Percentiles rank a stretch among this genome's conserved stretches.
Evolutionary conservation across 495 filamentous ascomycete species (phyloP).

Genomic region (Polyplosphaeria fusca): DNA sequence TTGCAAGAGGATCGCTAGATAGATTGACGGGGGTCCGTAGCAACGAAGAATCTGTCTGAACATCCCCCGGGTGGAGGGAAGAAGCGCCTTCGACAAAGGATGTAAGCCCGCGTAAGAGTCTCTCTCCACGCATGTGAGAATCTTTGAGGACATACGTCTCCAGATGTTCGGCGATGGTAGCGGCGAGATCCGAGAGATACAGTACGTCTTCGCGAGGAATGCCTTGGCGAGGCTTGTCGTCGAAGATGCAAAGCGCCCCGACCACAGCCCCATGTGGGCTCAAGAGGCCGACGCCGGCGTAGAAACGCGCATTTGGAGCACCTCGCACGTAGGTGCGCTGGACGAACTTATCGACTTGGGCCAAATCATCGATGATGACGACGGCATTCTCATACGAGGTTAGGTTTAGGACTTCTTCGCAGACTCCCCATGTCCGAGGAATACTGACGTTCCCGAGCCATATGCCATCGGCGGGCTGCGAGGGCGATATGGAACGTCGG

Average conservation of each 20-base stretch:
- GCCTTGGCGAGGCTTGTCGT: conserved; percentile 10
- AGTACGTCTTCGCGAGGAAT: conserved; percentile 6
- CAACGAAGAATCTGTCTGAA: not conserved
- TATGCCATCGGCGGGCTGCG: not conserved
- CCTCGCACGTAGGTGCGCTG: conserved; percentile 13
- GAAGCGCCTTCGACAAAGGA: conserved; percentile 18
- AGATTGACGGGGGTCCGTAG: not conserved
- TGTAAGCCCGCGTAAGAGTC: conserved; percentile 17
- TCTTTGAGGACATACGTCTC: conserved; percentile 17
- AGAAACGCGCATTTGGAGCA: conserved; percentile 12
- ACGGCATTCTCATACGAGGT: not conserved
- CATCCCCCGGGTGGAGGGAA: not conserved
- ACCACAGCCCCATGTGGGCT: conserved; percentile 18
- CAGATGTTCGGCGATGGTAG: conserved; percentile 16
- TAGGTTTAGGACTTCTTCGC: conserved; percentile 13
- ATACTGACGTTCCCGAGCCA: conserved; percentile 28
- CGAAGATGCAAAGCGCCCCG: conserved; percentile 17
- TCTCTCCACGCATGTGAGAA: conserved; percentile 13
- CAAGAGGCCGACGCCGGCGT: conserved; percentile 12
- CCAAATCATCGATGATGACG: conserved; percentile 18
- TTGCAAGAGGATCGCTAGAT: not conserved
- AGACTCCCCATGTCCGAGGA: conserved; percentile 8
- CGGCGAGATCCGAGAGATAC: conserved; percentile 15
- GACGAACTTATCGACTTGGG: not conserved
- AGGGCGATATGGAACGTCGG: not conserved